Conservation (phyloP, 2,329 filamentous ascomycete species). For the Podosphaera aphanis region DNA sequence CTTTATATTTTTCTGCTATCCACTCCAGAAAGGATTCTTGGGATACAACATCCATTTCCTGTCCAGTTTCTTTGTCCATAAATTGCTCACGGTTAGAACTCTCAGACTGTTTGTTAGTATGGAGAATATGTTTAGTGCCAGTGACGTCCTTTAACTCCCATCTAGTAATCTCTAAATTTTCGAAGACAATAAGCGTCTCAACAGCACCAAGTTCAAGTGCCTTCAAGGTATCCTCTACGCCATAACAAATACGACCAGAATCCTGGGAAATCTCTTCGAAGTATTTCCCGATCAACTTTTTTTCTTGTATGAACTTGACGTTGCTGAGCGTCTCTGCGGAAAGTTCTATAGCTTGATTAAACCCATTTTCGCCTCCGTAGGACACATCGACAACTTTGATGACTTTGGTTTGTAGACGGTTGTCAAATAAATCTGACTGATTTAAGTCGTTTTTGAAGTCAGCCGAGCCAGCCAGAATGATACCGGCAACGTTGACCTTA, state of each 20-base stretch:
- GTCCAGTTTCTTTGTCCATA: slow-evolving; percentile 83
- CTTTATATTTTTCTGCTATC: slow-evolving; percentile 96
- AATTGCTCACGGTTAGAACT: slow-evolving; percentile 53
- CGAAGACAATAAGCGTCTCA: slow-evolving; percentile 85
- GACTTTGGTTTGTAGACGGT: slow-evolving; percentile 75
- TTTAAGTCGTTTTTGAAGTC: slow-evolving; percentile 99
- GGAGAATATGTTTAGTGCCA: slow-evolving; percentile 50
- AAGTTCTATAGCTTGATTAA: slow-evolving; percentile 97
- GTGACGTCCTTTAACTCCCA: slow-evolving; percentile 67
- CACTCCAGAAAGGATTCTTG: slow-evolving; percentile 94
- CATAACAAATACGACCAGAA: slow-evolving; percentile 89
- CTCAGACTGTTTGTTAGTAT: slow-evolving; percentile 77
- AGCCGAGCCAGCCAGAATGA: slow-evolving; percentile 88
- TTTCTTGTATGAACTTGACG: slow-evolving; percentile 99
- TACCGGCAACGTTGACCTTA: slow-evolving; percentile 90
- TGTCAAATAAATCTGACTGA: slow-evolving; percentile 90
- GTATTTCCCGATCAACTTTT: slow-evolving; percentile 97
- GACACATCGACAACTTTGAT: slow-evolving; percentile 99
- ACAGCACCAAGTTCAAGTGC: slow-evolving; percentile 86
- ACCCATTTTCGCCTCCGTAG: slow-evolving; percentile 96
- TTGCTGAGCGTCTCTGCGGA: slow-evolving; percentile 89
- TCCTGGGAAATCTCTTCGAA: slow-evolving; percentile 98
- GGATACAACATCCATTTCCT: slow-evolving; percentile 86
- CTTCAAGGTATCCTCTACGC: slow-evolving; percentile 93
- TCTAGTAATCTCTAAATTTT: slow-evolving; percentile 86